A percentile compares a stretch with the other conserved stretches of the same genome.
phyloP scores from a whole-genome alignment of 257 asterid genomes.

The Fraxinus americana region DNA sequence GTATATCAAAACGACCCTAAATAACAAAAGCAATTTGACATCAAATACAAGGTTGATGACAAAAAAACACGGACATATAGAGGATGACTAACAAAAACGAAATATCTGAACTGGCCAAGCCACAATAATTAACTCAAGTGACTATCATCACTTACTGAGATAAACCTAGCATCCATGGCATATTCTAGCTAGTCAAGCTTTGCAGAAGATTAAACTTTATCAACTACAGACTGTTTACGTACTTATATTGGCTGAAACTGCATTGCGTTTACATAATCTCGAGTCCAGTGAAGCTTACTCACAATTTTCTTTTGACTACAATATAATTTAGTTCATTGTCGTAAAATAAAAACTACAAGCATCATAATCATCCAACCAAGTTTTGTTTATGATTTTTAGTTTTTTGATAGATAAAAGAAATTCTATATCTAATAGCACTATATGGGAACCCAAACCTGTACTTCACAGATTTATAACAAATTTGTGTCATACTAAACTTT shows the following conservation, averaged over 20 bases:
- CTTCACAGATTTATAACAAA: no score
- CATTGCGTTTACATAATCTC: neutral
- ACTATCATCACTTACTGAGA: neutral
- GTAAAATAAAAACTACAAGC: neutral
- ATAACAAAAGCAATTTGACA: neutral
- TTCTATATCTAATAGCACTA: no score
- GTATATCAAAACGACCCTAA: constrained; percentile 64
- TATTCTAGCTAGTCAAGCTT: neutral
- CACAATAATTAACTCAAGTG: neutral
- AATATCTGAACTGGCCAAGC: neutral
- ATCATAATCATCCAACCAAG: neutral
- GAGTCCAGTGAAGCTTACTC: neutral
- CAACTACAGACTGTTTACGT: neutral
- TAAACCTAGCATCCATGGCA: neutral
- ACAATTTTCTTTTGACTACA: neutral
- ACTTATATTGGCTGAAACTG: neutral
- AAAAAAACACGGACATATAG: neutral
- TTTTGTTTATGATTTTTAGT: no score
- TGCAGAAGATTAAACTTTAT: neutral
- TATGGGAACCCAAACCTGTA: no score
- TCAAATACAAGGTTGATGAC: neutral
- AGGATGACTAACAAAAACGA: neutral
- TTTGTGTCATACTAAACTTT: no score
- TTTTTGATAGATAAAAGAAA: no score
- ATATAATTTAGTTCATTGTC: neutral